Conservation (phyloP, 2,329 filamentous ascomycete genomes). For the Aotearoamyces nothofagi region DNA sequence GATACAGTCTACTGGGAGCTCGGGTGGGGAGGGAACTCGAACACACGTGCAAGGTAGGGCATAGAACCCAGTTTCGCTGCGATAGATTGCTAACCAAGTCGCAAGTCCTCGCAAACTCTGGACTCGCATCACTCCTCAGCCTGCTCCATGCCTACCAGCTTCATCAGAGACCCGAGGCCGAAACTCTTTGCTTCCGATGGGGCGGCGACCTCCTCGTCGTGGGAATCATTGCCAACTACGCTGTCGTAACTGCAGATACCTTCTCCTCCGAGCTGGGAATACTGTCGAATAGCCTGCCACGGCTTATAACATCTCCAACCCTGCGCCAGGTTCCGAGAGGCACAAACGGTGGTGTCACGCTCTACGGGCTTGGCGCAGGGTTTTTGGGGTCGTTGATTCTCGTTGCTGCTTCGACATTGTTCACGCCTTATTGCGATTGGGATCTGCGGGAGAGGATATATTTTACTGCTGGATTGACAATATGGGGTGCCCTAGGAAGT, state of each 20-base stretch:
- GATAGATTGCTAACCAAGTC: not conserved
- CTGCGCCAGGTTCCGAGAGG: conserved; percentile 72
- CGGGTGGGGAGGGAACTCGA: conserved; percentile 67
- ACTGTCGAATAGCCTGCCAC: conserved; percentile 57
- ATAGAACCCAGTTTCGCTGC: too few relatives aligned
- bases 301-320: conserved; percentile 69
- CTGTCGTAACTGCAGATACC: conserved; percentile 81
- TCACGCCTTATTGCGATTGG: conserved; percentile 58
- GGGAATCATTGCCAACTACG: conserved; percentile 70
- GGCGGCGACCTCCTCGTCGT: conserved; percentile 46
- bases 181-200: conserved; percentile 36
- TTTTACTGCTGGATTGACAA: conserved; percentile 39
- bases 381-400: conserved; percentile 56
- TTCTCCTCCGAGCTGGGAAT: conserved; percentile 94
- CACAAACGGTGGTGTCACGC: conserved; percentile 85
- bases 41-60: conserved; percentile 63
- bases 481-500: conserved; percentile 67
- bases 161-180: conserved; percentile 24
- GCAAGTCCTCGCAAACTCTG: conserved; percentile 67
- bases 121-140: conserved; percentile 53
- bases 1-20: conserved; percentile 54
- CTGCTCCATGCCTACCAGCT: conserved; percentile 47
- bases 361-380: conserved; percentile 59
- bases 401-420: conserved; percentile 43
- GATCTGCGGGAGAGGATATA: conserved; percentile 32